These are phyloP conservation scores for Oryza glaberrima DNA, from an alignment of 176 grass and related monocot species.

Conservation along the genomic window DNA sequence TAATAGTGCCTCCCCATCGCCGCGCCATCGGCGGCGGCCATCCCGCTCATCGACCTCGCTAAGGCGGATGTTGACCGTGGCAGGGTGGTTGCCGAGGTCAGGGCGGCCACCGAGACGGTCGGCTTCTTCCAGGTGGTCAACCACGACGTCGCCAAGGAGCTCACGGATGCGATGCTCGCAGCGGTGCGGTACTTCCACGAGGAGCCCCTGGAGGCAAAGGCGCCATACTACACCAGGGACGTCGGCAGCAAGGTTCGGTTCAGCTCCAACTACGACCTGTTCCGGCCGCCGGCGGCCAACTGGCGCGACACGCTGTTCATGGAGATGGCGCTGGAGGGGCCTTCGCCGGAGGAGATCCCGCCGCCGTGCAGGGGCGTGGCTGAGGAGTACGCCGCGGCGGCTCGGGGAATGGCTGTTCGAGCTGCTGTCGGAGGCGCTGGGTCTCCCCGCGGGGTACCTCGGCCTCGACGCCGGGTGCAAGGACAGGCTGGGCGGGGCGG, in stretches of 20 bases:
- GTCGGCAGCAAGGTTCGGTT: background rate
- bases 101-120: constrained; percentile 14
- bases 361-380: constrained; percentile 23
- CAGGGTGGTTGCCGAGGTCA: background rate
- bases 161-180: constrained; percentile 48
- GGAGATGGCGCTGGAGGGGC: constrained; percentile 30
- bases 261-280: constrained; percentile 57
- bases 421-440: constrained; percentile 60
- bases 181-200: constrained; percentile 50
- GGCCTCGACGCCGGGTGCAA: constrained; percentile 38
- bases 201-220: constrained; percentile 34
- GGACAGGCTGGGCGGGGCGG: background rate
- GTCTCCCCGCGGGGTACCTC: constrained; percentile 18
- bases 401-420: constrained; percentile 40
- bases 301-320: constrained; percentile 60
- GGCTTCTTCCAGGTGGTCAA: constrained; percentile 72
- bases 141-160: constrained; percentile 36
- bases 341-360: constrained; percentile 38
- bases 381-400: constrained; percentile 1
- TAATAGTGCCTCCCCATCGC: no score
- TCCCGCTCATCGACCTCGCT: constrained; percentile 20
- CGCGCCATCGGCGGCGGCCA: background rate
- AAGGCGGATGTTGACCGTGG: background rate
- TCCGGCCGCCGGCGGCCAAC: constrained; percentile 42
- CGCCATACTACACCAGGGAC: constrained; percentile 60